Evolutionary conservation across 2,329 filamentous ascomycete genomes (phyloP).

Genomic region (Tolypocladium ovalisporum): DNA sequence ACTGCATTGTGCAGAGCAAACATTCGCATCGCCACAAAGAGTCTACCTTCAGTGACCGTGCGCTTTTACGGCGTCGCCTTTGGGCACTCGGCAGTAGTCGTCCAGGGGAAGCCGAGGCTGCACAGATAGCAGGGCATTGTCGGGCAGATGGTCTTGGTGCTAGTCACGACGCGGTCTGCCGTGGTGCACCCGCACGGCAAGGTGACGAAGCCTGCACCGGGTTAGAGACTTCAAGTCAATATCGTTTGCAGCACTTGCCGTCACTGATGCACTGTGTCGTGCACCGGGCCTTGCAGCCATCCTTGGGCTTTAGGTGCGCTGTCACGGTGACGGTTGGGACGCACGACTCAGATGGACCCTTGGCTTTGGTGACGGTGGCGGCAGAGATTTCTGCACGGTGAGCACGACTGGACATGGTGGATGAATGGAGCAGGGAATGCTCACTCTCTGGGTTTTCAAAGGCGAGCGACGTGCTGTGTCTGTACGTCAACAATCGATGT

Average conservation of each 20-base stretch:
- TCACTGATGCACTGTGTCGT: constrained; percentile 8
- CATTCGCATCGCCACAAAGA: too few relatives aligned
- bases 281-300: constrained; percentile 6
- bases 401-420: background rate
- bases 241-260: constrained; percentile 1
- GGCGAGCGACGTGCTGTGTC: background rate
- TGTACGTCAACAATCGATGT: background rate
- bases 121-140: constrained; percentile 5
- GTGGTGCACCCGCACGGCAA: constrained; percentile 9
- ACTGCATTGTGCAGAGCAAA: too few relatives aligned
- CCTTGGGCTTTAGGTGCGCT: constrained; percentile 1
- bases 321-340: constrained; percentile 8
- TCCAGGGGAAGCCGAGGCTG: constrained; percentile 4
- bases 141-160: constrained; percentile 8
- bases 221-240: background rate
- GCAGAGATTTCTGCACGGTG: background rate
- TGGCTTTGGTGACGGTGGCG: background rate
- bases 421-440: background rate
- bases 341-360: background rate
- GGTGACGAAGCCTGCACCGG: constrained; percentile 5
- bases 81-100: constrained; percentile 5
- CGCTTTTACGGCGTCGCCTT: background rate
- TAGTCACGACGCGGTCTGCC: constrained; percentile 5
- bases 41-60: too few relatives aligned
- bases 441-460: background rate